Evolutionary conservation across 441 rosid species (phyloP).

Genomic region (Aquilaria agallochum): DNA sequence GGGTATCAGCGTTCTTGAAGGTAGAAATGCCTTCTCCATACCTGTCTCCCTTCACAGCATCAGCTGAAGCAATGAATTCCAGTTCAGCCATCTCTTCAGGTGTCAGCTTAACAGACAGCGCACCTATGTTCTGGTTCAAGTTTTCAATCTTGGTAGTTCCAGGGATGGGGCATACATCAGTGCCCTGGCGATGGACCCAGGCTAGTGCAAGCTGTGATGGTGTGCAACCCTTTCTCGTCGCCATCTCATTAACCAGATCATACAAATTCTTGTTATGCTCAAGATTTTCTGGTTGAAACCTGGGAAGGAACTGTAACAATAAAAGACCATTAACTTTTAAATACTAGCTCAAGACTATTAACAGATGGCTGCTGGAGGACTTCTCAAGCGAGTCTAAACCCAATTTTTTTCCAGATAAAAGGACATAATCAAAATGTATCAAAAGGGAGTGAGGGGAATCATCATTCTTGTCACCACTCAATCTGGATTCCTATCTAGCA

Average conservation of each 20-base stretch:
- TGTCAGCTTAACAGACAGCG: slow-evolving; percentile 25
- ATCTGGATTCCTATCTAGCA: too few species aligned
- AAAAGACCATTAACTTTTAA: neutral
- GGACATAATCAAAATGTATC: too few species aligned
- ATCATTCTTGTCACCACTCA: too few species aligned
- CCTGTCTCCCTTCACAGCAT: slow-evolving; percentile 46
- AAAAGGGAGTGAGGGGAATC: too few species aligned
- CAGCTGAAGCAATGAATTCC: slow-evolving; percentile 39
- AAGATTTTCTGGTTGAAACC: slow-evolving; percentile 14
- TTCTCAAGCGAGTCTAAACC: too few species aligned
- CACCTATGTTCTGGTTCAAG: slow-evolving; percentile 24
- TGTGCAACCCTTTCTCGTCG: slow-evolving; percentile 25
- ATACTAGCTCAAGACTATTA: too few species aligned
- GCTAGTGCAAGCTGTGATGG: slow-evolving; percentile 49
- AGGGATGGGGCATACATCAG: slow-evolving; percentile 43
- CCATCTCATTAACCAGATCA: slow-evolving; percentile 28
- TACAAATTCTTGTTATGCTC: slow-evolving; percentile 7
- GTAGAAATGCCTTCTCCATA: slow-evolving; percentile 5
- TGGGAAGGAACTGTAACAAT: slow-evolving; percentile 1
- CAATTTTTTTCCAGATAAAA: too few species aligned
- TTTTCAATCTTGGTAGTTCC: slow-evolving; percentile 43
- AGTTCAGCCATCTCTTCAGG: slow-evolving; percentile 35
- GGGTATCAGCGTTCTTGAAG: slow-evolving; percentile 37
- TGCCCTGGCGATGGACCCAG: slow-evolving; percentile 42
- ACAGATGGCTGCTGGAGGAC: too few species aligned